Evolutionary conservation across 2,329 filamentous ascomycete species (phyloP).

Genomic region (Aspergillus sp.): DNA sequence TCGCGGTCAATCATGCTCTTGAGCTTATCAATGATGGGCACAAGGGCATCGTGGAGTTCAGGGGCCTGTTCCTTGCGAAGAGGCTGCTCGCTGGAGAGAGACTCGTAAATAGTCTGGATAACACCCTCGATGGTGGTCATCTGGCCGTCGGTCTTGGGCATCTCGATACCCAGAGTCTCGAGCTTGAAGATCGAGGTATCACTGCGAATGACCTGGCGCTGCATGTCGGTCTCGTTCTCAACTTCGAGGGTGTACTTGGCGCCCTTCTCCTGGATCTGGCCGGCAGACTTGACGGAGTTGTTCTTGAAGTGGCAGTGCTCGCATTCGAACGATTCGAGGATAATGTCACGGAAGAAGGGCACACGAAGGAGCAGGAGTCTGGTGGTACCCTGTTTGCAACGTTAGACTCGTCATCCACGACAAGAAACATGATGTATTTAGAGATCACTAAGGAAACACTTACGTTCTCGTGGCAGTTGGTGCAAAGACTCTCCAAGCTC

Average conservation of each 20-base stretch:
- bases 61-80: constrained; percentile 74
- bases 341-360: constrained; percentile 95
- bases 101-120: constrained; percentile 73
- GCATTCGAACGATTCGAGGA: constrained; percentile 96
- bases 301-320: constrained; percentile 86
- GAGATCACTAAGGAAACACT: constrained; percentile 42
- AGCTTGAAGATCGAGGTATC: constrained; percentile 84
- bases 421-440: too few relatives aligned
- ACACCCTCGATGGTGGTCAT: constrained; percentile 93
- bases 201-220: constrained; percentile 87
- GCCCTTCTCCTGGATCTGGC: constrained; percentile 87
- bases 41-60: constrained; percentile 76
- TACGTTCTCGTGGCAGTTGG: constrained; percentile 82
- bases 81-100: constrained; percentile 80
- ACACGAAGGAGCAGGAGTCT: constrained; percentile 87
- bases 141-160: constrained; percentile 86
- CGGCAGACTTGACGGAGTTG: constrained; percentile 90
- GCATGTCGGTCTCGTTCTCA: constrained; percentile 71
- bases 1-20: constrained; percentile 76
- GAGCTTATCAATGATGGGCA: constrained; percentile 72
- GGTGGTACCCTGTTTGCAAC: constrained; percentile 69
- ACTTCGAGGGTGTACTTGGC: constrained; percentile 80
- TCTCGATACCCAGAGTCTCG: constrained; percentile 89
- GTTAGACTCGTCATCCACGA: constrained; percentile 17
- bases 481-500: constrained; percentile 71